Conservation (phyloP, 1,284 basidiomycete genomes). For the Microbotryum scabiosae region DNA sequence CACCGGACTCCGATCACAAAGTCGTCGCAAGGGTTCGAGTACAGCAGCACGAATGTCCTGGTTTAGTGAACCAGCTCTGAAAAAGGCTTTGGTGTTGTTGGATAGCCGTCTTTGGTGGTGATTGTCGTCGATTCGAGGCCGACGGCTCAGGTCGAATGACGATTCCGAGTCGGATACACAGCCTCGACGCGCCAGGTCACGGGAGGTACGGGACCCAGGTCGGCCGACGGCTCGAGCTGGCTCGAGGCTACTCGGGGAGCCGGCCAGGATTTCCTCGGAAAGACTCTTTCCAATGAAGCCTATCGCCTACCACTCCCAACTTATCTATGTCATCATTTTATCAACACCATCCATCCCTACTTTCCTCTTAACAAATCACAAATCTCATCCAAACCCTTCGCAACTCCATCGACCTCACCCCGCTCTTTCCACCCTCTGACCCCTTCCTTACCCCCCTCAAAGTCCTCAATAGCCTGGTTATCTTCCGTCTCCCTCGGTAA, state of each 20-base stretch:
- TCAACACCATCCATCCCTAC: not conserved
- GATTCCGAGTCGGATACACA: not conserved
- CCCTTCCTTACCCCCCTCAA: not conserved
- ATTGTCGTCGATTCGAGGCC: not conserved
- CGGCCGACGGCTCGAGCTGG: not conserved
- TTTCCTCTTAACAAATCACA: not conserved
- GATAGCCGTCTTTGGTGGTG: not conserved
- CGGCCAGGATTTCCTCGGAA: not conserved
- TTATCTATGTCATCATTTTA: not conserved
- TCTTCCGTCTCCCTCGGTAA: conserved; percentile 37
- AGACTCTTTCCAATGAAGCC: not conserved
- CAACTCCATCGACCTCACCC: conserved; percentile 16
- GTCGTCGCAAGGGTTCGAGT: no score
- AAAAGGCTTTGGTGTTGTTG: not conserved
- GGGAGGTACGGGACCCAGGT: no score
- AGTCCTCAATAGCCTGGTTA: not conserved
- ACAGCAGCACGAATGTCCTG: no score
- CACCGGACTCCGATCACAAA: no score
- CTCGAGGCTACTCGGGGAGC: not conserved
- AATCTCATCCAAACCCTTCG: conserved; percentile 1
- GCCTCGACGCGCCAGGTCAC: not conserved
- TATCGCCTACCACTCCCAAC: not conserved
- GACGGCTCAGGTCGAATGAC: not conserved
- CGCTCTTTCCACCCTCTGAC: conserved; percentile 9
- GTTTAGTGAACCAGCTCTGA: no score